phyloP scores from a whole-genome alignment of 805 yeast genomes.

The Zygoascus biomembranicola region DNA sequence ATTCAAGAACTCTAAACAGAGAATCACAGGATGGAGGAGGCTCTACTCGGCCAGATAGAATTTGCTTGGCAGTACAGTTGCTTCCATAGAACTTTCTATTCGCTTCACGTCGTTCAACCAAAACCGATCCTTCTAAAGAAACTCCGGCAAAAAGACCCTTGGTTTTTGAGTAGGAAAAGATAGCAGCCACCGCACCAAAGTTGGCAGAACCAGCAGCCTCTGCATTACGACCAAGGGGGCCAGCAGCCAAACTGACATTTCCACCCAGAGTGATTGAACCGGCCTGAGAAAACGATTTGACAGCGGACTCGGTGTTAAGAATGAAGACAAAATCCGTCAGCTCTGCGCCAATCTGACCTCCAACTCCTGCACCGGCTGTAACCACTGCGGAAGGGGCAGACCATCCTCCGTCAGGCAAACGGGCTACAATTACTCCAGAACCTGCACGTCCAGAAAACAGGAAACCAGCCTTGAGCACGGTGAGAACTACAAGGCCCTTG shows the following conservation, averaged over 20 bases:
- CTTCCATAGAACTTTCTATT: constrained; percentile 90
- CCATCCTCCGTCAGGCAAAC: constrained; percentile 94
- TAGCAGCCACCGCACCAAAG: constrained; percentile 75
- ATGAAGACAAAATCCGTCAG: constrained; percentile 93
- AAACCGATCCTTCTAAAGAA: constrained; percentile 91
- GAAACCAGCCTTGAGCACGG: constrained; percentile 96
- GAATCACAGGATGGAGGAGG: constrained; percentile 89
- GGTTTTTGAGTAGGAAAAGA: constrained; percentile 88
- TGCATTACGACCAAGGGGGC: constrained; percentile 94
- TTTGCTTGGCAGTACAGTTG: constrained; percentile 78
- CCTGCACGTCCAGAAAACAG: constrained; percentile 96
- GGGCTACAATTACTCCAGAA: constrained; percentile 88
- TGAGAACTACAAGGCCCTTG: constrained; percentile 82
- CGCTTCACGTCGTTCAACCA: constrained; percentile 95
- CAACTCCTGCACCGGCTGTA: constrained; percentile 98
- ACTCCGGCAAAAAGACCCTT: constrained; percentile 97
- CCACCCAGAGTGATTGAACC: constrained; percentile 96
- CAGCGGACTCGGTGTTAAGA: constrained; percentile 79
- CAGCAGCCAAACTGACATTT: constrained; percentile 91
- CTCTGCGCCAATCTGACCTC: constrained; percentile 96
- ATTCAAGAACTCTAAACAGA: constrained; percentile 74
- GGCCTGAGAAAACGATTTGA: constrained; percentile 83
- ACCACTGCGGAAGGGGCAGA: constrained; percentile 94
- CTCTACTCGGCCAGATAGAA: constrained; percentile 80
- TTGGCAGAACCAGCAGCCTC: constrained; percentile 97